These are phyloP conservation scores for Psilocybe tampanensis DNA, from an alignment of 768 basidiomycete genomes.

Conservation along the genomic window DNA sequence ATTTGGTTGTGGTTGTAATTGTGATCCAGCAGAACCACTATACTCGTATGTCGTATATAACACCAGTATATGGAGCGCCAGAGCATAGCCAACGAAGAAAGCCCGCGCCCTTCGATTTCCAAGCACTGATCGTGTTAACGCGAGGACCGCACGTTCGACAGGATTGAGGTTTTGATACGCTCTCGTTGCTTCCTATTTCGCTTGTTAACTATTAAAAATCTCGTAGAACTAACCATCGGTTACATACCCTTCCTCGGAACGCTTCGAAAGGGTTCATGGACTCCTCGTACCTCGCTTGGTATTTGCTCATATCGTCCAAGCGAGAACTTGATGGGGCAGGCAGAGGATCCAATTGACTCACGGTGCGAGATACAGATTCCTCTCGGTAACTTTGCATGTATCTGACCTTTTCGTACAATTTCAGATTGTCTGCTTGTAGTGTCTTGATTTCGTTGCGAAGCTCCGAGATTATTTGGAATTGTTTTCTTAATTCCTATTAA, in stretches of 20 bases:
- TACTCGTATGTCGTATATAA: constrained; percentile 81
- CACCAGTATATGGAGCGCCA: constrained; percentile 78
- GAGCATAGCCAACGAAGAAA: constrained; percentile 86
- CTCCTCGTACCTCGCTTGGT: constrained; percentile 91
- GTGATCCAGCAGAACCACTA: constrained; percentile 50
- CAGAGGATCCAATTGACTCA: constrained; percentile 70
- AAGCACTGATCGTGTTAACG: constrained; percentile 82
- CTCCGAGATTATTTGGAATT: constrained; percentile 93
- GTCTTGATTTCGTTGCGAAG: constrained; percentile 90
- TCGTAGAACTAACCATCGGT: neutral
- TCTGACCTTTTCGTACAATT: constrained; percentile 97
- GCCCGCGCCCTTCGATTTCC: constrained; percentile 90
- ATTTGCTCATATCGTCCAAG: constrained; percentile 81
- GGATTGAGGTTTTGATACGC: constrained; percentile 92
- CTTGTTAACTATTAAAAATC: neutral
- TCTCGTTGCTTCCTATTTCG: constrained; percentile 86
- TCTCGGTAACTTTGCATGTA: constrained; percentile 98
- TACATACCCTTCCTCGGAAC: constrained; percentile 89
- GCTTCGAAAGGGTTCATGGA: constrained; percentile 98
- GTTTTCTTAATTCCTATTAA: constrained; percentile 85
- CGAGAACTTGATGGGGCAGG: constrained; percentile 45
- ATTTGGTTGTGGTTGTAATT: constrained; percentile 52
- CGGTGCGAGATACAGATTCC: constrained; percentile 57
- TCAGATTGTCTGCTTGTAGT: constrained; percentile 93
- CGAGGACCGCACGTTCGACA: constrained; percentile 85